These are phyloP conservation scores for Fonsecaea pedrosoi DNA, from an alignment of 2,329 filamentous ascomycete species.

Conservation along the genomic window DNA sequence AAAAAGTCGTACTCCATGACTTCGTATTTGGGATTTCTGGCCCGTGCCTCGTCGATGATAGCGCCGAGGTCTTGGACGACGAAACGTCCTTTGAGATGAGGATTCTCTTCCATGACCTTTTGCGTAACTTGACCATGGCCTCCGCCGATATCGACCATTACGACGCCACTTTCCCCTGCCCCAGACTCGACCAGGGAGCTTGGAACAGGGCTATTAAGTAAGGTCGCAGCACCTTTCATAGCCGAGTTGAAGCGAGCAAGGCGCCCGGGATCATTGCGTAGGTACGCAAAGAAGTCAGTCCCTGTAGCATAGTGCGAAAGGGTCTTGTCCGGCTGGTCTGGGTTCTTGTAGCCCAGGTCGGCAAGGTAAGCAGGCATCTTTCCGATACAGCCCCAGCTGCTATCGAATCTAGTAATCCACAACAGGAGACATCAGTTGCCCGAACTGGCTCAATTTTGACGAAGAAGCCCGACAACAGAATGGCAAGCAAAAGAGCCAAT, in stretches of 20 bases:
- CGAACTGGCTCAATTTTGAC: background rate
- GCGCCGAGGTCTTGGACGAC: conserved; percentile 50
- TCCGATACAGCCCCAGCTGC: conserved; percentile 23
- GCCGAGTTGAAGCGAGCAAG: conserved; percentile 24
- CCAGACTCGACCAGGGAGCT: conserved; percentile 5
- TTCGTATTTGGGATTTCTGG: conserved; percentile 35
- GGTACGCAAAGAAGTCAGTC: conserved; percentile 24
- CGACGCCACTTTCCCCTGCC: conserved; percentile 35
- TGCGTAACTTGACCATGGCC: conserved; percentile 39
- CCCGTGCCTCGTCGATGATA: conserved; percentile 42
- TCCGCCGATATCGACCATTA: conserved; percentile 43
- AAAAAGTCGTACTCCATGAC: conserved; percentile 45
- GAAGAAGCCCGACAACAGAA: background rate
- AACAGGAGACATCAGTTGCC: background rate
- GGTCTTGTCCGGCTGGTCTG: conserved; percentile 23
- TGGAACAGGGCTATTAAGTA: conserved; percentile 20
- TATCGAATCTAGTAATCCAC: conserved; percentile 16
- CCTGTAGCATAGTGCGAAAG: conserved; percentile 26
- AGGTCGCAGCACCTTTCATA: conserved; percentile 18
- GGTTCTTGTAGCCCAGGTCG: conserved; percentile 26
- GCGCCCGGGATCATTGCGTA: conserved; percentile 20
- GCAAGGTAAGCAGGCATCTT: conserved; percentile 26
- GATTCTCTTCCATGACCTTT: conserved; percentile 32
- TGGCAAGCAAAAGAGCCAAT: background rate
- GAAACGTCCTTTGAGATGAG: conserved; percentile 28